Base-by-base conservation (phyloP, 306 rosid genomes). In the Corylus avellana region DNA sequence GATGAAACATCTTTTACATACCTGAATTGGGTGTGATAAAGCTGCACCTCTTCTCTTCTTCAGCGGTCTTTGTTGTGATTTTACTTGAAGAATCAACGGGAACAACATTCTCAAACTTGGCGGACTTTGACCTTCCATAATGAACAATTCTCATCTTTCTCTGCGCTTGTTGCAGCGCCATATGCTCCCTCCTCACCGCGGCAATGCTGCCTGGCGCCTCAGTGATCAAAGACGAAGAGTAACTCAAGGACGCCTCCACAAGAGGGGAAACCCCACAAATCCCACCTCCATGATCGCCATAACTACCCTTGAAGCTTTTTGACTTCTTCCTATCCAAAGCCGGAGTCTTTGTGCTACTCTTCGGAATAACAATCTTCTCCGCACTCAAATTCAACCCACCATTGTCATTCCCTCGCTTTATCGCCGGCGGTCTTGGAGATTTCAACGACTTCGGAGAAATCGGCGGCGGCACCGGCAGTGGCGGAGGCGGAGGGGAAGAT, bases 141-240 rank as follows among this genome's bases (percentile, higher is more conserved):
- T 96, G 98, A 2, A 98, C 97, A 75, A 90, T 96, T 86, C 73
- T 89, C 94, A 93, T 88, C 80, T 96, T 96, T 50, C 98, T 91
- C 51, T 96, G 97, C 2, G 96, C 94, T 48, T 94, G 98, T 12
- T 91, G 94, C 48, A 89, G 90, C 32, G 98, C 98, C 88, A 94
- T 75, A 53, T 94, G 98, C 50, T 94, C 95, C 79, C 98, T 89
- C 78, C 98, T 94, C 75, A 78, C 97, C 29, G 94, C 97, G 53
- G 98, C 98, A 47, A 94, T 92, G 82, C 93, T 94, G n/a, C 98
- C 98, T 4, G 98, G 98, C 35, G 98, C 83, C 39, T 92, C 97
- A 35, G 92, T 92, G 79, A 95, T 92, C 85, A 92, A 64, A 61
- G 97, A 92, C 27, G 98, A 91, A 14, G 88, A 87, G 73, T 88